phyloP scores from a whole-genome alignment of 345 rosid genomes.

The Corchorus capsularis region DNA sequence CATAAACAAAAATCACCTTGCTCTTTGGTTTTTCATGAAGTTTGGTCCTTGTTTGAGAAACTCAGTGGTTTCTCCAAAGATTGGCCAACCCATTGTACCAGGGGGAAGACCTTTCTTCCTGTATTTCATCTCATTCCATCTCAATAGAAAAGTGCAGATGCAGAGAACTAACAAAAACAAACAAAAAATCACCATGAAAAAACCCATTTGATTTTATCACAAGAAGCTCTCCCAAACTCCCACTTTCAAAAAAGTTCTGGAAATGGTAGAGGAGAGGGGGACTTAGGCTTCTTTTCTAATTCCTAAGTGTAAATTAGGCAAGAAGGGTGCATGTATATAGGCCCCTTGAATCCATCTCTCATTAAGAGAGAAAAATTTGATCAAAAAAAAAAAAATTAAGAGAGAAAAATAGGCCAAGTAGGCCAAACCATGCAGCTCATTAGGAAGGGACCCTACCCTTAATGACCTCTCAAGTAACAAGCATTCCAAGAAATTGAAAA shows the following conservation, averaged over 20 bases:
- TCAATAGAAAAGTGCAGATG: conserved; percentile 63
- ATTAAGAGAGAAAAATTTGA: conserved; percentile 25
- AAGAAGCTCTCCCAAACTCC: conserved; percentile 18
- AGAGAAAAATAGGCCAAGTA: conserved; percentile 26
- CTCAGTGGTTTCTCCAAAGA: conserved; percentile 96
- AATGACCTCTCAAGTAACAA: conserved; percentile 15
- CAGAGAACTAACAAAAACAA: conserved; percentile 48
- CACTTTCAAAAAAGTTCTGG: conserved; percentile 19
- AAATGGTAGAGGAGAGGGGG: conserved; percentile 29
- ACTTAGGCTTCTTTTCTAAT: conserved; percentile 1
- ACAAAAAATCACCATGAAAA: conserved; percentile 48
- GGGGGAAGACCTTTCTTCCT: conserved; percentile 85
- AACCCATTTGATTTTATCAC: conserved; percentile 50
- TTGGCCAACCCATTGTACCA: conserved; percentile 99
- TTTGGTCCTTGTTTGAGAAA: conserved; percentile 93
- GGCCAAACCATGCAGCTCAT: conserved; percentile 44
- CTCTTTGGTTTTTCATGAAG: conserved; percentile 89
- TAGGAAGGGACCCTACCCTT: conserved; percentile 31
- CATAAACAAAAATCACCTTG: conserved; percentile 47
- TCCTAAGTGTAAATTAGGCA: conserved; percentile 22
- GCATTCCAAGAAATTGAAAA: neutral
- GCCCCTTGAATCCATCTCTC: neutral
- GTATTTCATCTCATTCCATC: conserved; percentile 80
- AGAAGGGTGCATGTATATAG: conserved; percentile 33
- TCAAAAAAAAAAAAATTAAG: too few relatives aligned